Conservation (phyloP, 2,329 filamentous ascomycete genomes). For the Sporothrix inflata region DNA sequence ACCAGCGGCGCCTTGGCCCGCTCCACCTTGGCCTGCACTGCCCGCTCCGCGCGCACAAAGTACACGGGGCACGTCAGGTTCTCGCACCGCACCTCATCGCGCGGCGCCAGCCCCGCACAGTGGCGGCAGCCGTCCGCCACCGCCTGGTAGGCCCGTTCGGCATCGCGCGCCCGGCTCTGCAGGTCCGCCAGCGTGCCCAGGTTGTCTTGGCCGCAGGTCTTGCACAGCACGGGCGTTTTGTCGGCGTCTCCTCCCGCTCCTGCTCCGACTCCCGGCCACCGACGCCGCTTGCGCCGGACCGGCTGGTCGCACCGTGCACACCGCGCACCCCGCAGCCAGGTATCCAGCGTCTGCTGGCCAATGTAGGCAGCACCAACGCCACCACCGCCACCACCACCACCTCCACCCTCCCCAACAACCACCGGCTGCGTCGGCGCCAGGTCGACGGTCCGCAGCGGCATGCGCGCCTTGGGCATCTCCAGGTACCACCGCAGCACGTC, state of each 20-base stretch:
- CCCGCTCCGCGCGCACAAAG: slow-evolving; percentile 73
- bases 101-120: slow-evolving; percentile 73
- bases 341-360: slow-evolving; percentile 78
- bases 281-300: slow-evolving; percentile 38
- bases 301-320: slow-evolving; percentile 77
- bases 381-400: slow-evolving; percentile 27
- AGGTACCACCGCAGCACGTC: slow-evolving; percentile 92
- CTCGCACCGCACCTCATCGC: slow-evolving; percentile 83
- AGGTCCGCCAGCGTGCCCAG: slow-evolving; percentile 67
- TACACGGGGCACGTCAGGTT: slow-evolving; percentile 93
- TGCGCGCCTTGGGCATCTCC: slow-evolving; percentile 87
- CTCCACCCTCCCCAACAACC: not conserved
- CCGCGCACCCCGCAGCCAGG: slow-evolving; percentile 81
- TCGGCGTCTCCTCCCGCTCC: not conserved
- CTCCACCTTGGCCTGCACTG: slow-evolving; percentile 50
- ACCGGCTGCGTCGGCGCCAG: slow-evolving; percentile 48
- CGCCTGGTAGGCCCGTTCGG: slow-evolving; percentile 66
- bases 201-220: slow-evolving; percentile 56
- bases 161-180: slow-evolving; percentile 61
- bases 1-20: slow-evolving; percentile 45
- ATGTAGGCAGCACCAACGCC: slow-evolving; percentile 34
- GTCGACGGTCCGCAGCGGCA: slow-evolving; percentile 48
- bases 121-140: slow-evolving; percentile 75
- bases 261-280: slow-evolving; percentile 2
- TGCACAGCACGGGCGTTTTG: slow-evolving; percentile 49